phyloP scores from a whole-genome alignment of 1,284 basidiomycete genomes.

The Anthracocystis walkeri region DNA sequence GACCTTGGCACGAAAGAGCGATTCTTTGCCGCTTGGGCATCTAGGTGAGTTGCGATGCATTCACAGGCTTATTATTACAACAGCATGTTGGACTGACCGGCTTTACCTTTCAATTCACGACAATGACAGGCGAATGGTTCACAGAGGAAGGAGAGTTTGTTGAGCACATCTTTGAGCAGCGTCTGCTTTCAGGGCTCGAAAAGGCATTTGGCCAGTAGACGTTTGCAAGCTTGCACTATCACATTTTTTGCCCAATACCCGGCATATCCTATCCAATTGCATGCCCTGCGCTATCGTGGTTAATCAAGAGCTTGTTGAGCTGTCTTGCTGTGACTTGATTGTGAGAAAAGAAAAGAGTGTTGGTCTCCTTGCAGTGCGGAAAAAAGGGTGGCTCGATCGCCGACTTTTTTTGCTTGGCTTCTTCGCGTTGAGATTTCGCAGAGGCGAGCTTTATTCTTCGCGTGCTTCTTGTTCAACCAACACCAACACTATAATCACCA shows the following conservation, averaged over 20 bases:
- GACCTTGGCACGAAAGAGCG: slow-evolving; percentile 39
- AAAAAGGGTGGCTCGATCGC: slow-evolving; percentile 11
- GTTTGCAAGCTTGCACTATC: no score
- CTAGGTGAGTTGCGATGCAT: slow-evolving; percentile 46
- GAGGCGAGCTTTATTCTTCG: not conserved
- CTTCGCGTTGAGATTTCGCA: not conserved
- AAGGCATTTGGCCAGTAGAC: slow-evolving; percentile 51
- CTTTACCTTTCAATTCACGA: not conserved
- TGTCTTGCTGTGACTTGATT: no score
- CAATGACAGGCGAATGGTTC: slow-evolving; percentile 65
- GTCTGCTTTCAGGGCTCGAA: slow-evolving; percentile 54
- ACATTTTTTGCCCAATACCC: not conserved
- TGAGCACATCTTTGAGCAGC: slow-evolving; percentile 56
- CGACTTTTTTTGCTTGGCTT: not conserved
- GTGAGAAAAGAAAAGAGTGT: not conserved
- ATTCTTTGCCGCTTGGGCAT: slow-evolving; percentile 56
- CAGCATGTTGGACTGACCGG: not conserved
- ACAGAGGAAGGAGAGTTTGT: slow-evolving; percentile 66
- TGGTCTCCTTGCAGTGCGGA: slow-evolving; percentile 1
- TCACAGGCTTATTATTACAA: not conserved
- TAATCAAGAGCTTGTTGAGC: not conserved
- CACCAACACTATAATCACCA: slow-evolving; percentile 6
- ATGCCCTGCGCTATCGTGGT: not conserved
- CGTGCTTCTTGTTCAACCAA: slow-evolving; percentile 9
- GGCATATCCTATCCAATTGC: not conserved